Percentiles rank a stretch among this genome's conserved stretches.
phyloP scores from a whole-genome alignment of 164 flowering plant species.

The Vitis vinifera region ASM3070453v1 NC_081822.1:6465501-6466000 shows the following conservation, averaged over 20 bases:
- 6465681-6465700: background rate
- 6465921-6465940: background rate
- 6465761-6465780: constrained; percentile 81
- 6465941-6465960: constrained; percentile 73
- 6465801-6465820: constrained; percentile 68
- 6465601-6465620: too few species aligned
- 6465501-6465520: too few species aligned
- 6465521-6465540: too few species aligned
- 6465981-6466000: constrained; percentile 62
- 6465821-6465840: constrained; percentile 90
- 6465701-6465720: background rate
- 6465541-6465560: too few species aligned
- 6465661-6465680: too few species aligned
- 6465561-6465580: too few species aligned
- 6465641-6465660: too few species aligned
- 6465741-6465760: constrained; percentile 70
- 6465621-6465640: too few species aligned
- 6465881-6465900: background rate
- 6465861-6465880: background rate
- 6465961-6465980: constrained; percentile 88
- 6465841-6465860: constrained; percentile 11
- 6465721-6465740: background rate
- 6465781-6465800: constrained; percentile 73
- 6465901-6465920: background rate
- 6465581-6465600: too few species aligned